Base-by-base conservation (phyloP, 116 monocot species). In the Zostera marina region DNA sequence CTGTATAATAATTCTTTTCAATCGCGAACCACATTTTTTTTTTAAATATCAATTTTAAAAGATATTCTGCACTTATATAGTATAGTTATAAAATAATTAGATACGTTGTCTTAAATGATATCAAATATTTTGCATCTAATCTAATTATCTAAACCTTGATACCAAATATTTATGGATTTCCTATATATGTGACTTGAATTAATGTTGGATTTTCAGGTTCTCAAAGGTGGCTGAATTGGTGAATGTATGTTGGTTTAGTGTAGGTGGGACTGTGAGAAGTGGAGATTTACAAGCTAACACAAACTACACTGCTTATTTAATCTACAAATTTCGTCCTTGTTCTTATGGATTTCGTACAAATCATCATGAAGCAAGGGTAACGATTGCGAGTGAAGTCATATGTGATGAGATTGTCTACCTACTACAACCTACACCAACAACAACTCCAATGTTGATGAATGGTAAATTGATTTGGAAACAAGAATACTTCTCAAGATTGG, bases 191-290 rank as follows among this genome's bases (percentile, higher is more conserved):
- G 22, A 56, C 16, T 13, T 56, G 13, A 25, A 13, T 42, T 39
- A n/a, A 41, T 53, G 14, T 26, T 26, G 46, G 8, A 11, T 53
- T 17, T 24, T 9, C 52, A 87, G 86, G 63, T 87, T 87, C 59
- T 1, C 56, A 9, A 68, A 87, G 53, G 74, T 56, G n/a, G 79
- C 82, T n/a, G 65, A 63, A 23, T 79, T 87, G 1, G 0, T 59
- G 7, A 0, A 0, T 0, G 82, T 73, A 3, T 74, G 74, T 14
- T 87, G 78, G 82, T 47, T 87, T 61, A 76, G 79, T 47, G 72
- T 82, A 11, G 15, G 21, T 22, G 73, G 78, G 43, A 73, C n/a
- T 41, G 68, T 87, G 9, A 46, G 64, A 1, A 44, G 26, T 5
- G 32, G 44, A 65, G 1, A 59, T 8, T 76, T 82, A 20, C 76